phyloP scores from a whole-genome alignment of 176 grass and related monocot species.

The Phragmites australis region DNA sequence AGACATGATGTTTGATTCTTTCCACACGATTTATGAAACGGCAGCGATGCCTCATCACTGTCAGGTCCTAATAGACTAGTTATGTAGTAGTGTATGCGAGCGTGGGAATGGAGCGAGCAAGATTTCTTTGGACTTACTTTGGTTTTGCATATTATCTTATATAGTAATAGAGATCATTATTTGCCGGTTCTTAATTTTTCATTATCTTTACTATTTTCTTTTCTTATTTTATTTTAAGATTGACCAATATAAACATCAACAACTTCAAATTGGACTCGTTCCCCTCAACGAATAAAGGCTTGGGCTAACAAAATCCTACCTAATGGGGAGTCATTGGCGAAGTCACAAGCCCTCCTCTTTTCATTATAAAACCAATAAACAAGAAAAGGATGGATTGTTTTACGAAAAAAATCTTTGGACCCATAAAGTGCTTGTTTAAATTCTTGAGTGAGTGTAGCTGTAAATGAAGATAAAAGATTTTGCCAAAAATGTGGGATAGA shows the following conservation, averaged over 20 bases:
- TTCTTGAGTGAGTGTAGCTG: neutral
- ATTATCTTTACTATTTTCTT: neutral
- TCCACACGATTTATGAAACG: too few species aligned
- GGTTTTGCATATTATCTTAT: too few species aligned
- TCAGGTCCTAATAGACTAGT: too few species aligned
- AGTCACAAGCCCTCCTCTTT: neutral
- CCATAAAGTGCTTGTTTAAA: slow-evolving; percentile 13
- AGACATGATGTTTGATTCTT: too few species aligned
- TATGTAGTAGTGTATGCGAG: too few species aligned
- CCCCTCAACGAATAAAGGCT: neutral
- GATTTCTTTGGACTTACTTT: too few species aligned
- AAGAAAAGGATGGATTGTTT: neutral
- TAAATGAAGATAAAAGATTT: neutral
- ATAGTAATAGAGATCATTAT: too few species aligned
- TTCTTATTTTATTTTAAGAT: neutral
- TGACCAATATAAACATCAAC: neutral
- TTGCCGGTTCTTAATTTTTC: too few species aligned
- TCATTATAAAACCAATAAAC: slow-evolving; percentile 19
- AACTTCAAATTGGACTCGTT: neutral
- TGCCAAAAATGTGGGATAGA: neutral
- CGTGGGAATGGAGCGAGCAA: too few species aligned
- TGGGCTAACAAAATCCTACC: neutral
- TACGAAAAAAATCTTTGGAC: neutral
- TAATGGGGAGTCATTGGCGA: neutral
- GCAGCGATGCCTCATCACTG: too few species aligned